Base-by-base conservation (phyloP, 2,329 filamentous ascomycete genomes). In the Aspergillus terreus region DNA sequence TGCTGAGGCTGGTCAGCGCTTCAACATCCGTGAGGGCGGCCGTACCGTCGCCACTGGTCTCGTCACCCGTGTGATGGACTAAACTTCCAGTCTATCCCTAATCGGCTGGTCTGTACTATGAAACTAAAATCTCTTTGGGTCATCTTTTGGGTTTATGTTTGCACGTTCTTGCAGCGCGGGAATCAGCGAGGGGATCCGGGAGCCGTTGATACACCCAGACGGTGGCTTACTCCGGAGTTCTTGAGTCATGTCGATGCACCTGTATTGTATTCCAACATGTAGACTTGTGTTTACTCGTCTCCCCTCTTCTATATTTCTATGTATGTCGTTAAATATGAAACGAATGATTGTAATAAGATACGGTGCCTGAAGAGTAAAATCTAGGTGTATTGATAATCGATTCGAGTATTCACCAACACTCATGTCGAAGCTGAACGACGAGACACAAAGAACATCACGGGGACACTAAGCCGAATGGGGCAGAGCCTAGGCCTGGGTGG, bases 21-120 rank as follows among this genome's bases (percentile, higher is more conserved):
- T 99, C 84, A 99, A 97, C 81, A 85, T 99, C 71, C 90, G 94
- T 76, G 94, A 99, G 81, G 94, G 94, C 79, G 92, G 92, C 66
- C 85, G 90, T 64, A 94, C 89, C 54, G 88, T 94, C 52, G 89
- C 88, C 63, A 94, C 89, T 64, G 89, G 89, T 73, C 78, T 94
- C 63, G 81, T 91, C 64, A 94, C 89, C 60, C 85, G 86, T 65
- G 85, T 94, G 68, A 55, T 82, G 46, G 74, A 75, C 56, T 69
- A 67, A 66, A 60, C 44, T 47, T 35, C 44, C 49, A 41, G 44
- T 40, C 53, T 44, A 43, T 35, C 46, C 17, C 41, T 55, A 53
- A 54, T 51, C 56, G 58, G 51, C 58, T 57, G 53, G 53, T 54
- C 56, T 69, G 64, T 70, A 69, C 62, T 64, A 66, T 68, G 61